Conservation (phyloP, 2,329 filamentous ascomycete species). For the Trichoderma sp. region DNA sequence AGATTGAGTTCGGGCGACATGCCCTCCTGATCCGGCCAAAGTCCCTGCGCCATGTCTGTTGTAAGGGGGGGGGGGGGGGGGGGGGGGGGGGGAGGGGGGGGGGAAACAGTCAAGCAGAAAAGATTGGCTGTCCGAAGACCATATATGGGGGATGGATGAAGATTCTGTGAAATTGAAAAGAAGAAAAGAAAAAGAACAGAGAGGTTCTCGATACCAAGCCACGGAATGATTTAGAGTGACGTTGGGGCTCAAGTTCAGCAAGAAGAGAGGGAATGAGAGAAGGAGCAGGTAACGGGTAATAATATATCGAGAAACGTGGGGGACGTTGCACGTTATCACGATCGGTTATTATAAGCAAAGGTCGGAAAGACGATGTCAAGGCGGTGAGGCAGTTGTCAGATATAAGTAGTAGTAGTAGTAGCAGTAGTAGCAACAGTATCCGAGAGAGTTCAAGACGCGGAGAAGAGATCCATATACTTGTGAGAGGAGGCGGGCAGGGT, state of each 20-base stretch:
- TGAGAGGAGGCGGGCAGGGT: constrained; percentile 12
- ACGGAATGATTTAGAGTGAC: background rate
- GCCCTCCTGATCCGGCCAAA: constrained; percentile 33
- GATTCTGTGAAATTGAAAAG: background rate
- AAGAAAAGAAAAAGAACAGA: too few species aligned
- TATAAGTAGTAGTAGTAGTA: constrained; percentile 15
- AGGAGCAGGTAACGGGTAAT: background rate
- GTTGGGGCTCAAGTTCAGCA: background rate
- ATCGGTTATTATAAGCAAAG: background rate
- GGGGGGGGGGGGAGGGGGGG: too few species aligned
- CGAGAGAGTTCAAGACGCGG: constrained; percentile 9
- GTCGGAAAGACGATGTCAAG: background rate
- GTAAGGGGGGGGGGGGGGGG: too few species aligned
- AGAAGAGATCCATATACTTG: constrained; percentile 11
- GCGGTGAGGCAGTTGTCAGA: constrained; percentile 11
- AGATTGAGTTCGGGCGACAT: constrained; percentile 27
- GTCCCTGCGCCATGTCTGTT: constrained; percentile 30
- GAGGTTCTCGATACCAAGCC: background rate
- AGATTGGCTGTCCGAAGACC: background rate
- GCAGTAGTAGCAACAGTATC: background rate
- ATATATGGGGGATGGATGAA: background rate
- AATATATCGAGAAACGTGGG: background rate
- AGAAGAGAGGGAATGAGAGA: background rate
- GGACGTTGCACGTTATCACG: background rate
- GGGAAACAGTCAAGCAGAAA: background rate